A percentile compares a stretch with the other conserved stretches of the same genome.
Evolutionary conservation across 202 grass and related monocot genomes (phyloP).

Genomic region (Elaeis oleifera): DNA sequence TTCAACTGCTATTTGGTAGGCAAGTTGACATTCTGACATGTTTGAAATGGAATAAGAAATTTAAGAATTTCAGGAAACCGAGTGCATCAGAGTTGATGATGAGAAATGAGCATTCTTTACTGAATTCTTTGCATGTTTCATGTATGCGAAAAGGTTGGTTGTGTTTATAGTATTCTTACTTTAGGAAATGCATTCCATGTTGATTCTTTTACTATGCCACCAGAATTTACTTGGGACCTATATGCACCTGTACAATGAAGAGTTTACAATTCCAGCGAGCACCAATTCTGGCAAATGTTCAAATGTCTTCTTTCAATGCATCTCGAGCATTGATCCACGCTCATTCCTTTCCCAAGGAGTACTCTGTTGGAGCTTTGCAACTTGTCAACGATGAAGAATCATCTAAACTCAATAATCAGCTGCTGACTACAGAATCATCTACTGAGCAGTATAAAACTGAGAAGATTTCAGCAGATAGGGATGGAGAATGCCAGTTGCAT

Average conservation of each 20-base stretch:
- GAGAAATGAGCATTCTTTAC: background rate
- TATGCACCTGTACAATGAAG: background rate
- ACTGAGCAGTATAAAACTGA: background rate
- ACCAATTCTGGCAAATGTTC: background rate
- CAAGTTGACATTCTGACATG: too few relatives aligned
- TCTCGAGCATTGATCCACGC: background rate
- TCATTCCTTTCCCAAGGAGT: slow-evolving; percentile 2
- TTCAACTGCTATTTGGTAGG: too few relatives aligned
- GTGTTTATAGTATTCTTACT: background rate
- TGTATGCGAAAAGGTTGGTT: background rate
- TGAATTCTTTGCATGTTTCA: too few relatives aligned
- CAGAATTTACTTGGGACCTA: slow-evolving; percentile 8
- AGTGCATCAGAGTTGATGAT: too few relatives aligned
- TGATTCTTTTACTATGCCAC: background rate
- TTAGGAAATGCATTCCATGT: background rate
- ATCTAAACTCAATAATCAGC: background rate
- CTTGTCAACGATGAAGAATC: background rate
- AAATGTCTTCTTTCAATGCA: background rate
- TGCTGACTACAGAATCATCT: background rate
- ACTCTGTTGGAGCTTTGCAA: slow-evolving; percentile 1
- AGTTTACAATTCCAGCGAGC: background rate
- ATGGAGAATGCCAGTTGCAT: background rate
- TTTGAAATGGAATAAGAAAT: too few relatives aligned
- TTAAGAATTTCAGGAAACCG: too few relatives aligned
- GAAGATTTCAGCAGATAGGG: background rate